Base-by-base conservation (phyloP, 768 basidiomycete species). In the Tephrocybe sp. region DNA sequence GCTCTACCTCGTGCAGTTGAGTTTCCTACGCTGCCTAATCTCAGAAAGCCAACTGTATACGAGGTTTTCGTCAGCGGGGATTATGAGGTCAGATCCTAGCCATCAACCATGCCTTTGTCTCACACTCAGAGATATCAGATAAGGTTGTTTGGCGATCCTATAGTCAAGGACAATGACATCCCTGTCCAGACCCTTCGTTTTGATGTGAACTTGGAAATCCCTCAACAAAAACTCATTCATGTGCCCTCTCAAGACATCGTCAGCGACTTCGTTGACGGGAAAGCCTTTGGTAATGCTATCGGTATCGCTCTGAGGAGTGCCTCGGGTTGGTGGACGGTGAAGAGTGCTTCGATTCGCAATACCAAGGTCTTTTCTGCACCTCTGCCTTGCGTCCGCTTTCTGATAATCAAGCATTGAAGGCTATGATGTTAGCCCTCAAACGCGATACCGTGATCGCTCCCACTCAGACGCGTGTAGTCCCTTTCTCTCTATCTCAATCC, bases 131-230 rank as follows among this genome's bases (percentile, higher is more conserved):
- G 34, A 44, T 38, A 20, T 45, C 58, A 92, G 87, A 90, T 93
- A 50, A 75, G 92, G 55, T 74, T 93, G 41, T 95, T 93, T 63
- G 91, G 91, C 6, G 88, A 90, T 65, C 89, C 90, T 9, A 68
- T 58, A 26, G 67, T 64, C 14, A 58, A 68, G 9, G 68, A 67
- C 7, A 70, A 64, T 20, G 67, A 74, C 1, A 49, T 70, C 3
- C 91, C 90, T 0, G 68, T 73, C 11, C 79, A 90, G 51, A 77
- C 68, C 18, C 68, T 93, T 54, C 73, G 72, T 3, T 58, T 92
- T 41, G 64, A 65, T 0, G 70, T 85, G 21, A 68, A 73, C 11
- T 48, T 80, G 8, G 75, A 80, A 25, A 56, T 63, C 0, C 54
- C 61, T 2, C 45, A 36, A 0, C 26, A 61, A 10, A 43, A 59